Conservation (phyloP, 305 asterid genomes). For the Fraxinus platypoda region DNA sequence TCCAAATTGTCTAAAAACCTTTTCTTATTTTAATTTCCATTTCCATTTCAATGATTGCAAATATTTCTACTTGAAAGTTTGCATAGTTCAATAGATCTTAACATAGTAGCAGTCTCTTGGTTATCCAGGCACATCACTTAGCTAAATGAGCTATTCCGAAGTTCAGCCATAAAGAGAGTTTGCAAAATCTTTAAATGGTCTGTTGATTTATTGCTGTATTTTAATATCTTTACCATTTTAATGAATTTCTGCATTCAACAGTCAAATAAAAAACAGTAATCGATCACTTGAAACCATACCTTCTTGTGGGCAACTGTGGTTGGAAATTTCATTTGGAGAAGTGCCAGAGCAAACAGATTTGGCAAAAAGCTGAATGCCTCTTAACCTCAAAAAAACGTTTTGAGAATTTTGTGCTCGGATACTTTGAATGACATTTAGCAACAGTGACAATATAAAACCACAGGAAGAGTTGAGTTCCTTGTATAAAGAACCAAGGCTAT, state of each 20-base stretch:
- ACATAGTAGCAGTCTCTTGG: neutral
- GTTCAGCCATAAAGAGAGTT: neutral
- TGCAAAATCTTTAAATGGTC: neutral
- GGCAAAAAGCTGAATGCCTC: conserved; percentile 72
- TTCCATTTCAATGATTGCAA: neutral
- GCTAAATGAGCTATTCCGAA: neutral
- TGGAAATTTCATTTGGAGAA: conserved; percentile 31
- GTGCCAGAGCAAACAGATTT: conserved; percentile 55
- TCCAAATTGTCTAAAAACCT: too few species aligned
- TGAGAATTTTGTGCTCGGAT: conserved; percentile 48
- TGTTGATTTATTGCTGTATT: neutral
- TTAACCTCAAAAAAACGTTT: conserved; percentile 56
- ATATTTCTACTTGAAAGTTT: too few species aligned
- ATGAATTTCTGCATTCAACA: neutral
- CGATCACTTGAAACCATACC: conserved; percentile 41
- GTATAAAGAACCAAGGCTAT: conserved; percentile 55
- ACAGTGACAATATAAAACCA: conserved; percentile 76
- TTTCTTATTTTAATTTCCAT: neutral
- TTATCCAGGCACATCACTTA: neutral
- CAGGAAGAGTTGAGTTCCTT: conserved; percentile 76
- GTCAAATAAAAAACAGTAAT: neutral
- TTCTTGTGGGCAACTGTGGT: conserved; percentile 31
- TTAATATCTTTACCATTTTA: neutral
- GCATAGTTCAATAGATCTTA: too few species aligned
- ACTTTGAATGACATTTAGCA: conserved; percentile 63